Percentiles rank a stretch among this genome's conserved stretches.
Evolutionary conservation across 1,284 basidiomycete genomes (phyloP).

Genomic region (Amylostereum areolatum): DNA sequence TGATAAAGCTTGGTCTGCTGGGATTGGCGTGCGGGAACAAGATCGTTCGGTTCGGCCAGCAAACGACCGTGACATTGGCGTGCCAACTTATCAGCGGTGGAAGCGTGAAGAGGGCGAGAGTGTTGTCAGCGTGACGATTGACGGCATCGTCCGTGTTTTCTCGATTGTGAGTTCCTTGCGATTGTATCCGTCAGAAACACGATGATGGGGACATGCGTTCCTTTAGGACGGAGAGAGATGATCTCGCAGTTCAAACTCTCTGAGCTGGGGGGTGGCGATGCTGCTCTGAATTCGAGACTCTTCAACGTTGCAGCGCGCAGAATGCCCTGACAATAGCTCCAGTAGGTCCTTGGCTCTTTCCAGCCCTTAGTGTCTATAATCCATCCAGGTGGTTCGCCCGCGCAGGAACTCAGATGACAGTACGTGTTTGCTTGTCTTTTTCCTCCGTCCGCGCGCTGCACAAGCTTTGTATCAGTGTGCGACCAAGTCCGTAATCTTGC

Average conservation of each 20-base stretch:
- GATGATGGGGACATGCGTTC: not conserved
- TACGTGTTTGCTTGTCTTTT: conserved; percentile 27
- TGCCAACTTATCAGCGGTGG: conserved; percentile 68
- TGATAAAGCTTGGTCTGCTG: conserved; percentile 89
- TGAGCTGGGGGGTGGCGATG: conserved; percentile 69
- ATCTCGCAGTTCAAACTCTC: conserved; percentile 84
- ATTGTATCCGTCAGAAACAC: not conserved
- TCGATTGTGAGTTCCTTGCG: conserved; percentile 61
- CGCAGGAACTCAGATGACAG: conserved; percentile 86
- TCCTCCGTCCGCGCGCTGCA: not conserved
- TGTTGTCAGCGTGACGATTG: conserved; percentile 85
- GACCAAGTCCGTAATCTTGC: conserved; percentile 82
- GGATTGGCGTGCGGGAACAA: conserved; percentile 84
- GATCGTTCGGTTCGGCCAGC: conserved; percentile 87
- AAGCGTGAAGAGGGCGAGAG: conserved; percentile 61
- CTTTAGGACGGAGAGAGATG: conserved; percentile 73
- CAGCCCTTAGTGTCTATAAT: not conserved
- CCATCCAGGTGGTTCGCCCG: conserved; percentile 77
- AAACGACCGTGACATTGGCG: conserved; percentile 87
- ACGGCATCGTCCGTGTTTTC: conserved; percentile 87
- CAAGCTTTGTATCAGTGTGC: conserved; percentile 56
- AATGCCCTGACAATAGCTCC: conserved; percentile 77
- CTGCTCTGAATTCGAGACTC: conserved; percentile 56
- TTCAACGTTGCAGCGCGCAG: conserved; percentile 72
- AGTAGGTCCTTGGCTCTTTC: conserved; percentile 37